Evolutionary conservation across 768 basidiomycete species (phyloP).

Genomic region (Trametes coccinea): DNA sequence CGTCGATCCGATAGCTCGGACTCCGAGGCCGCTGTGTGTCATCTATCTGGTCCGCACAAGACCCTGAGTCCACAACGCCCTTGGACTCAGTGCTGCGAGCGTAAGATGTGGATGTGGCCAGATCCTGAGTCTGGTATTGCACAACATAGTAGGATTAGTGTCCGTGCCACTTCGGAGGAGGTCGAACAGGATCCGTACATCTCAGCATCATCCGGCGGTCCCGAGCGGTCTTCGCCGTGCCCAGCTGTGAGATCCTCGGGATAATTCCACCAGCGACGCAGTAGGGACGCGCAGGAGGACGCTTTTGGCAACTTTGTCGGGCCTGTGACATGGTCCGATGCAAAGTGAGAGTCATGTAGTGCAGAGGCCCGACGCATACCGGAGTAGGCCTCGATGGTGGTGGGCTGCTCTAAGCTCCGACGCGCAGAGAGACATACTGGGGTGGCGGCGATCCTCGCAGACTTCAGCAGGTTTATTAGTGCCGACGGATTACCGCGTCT

Average conservation of each 20-base stretch:
- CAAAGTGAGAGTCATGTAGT: background rate
- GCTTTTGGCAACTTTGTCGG: background rate
- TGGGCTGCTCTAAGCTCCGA: background rate
- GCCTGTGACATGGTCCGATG: background rate
- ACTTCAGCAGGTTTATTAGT: background rate
- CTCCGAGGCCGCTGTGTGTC: background rate
- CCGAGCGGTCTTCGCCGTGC: too few species aligned
- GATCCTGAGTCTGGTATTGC: too few species aligned
- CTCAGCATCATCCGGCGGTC: too few species aligned
- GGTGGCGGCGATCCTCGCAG: background rate
- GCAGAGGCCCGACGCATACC: constrained; percentile 3
- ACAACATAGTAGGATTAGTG: too few species aligned
- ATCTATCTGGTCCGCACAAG: too few species aligned
- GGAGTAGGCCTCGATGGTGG: constrained; percentile 1
- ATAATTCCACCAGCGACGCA: background rate
- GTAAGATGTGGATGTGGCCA: too few species aligned
- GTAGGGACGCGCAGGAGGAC: background rate
- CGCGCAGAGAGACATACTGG: background rate
- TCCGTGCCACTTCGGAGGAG: background rate
- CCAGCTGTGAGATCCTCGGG: background rate
- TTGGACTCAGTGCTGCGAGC: too few species aligned
- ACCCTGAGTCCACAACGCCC: too few species aligned
- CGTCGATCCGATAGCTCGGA: background rate
- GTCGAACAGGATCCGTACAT: too few species aligned
- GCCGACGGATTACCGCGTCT: too few species aligned